A percentile compares a stretch with the other conserved stretches of the same genome.
phyloP scores from a whole-genome alignment of 2,329 filamentous ascomycete species.

The Alternaria viburni region DNA sequence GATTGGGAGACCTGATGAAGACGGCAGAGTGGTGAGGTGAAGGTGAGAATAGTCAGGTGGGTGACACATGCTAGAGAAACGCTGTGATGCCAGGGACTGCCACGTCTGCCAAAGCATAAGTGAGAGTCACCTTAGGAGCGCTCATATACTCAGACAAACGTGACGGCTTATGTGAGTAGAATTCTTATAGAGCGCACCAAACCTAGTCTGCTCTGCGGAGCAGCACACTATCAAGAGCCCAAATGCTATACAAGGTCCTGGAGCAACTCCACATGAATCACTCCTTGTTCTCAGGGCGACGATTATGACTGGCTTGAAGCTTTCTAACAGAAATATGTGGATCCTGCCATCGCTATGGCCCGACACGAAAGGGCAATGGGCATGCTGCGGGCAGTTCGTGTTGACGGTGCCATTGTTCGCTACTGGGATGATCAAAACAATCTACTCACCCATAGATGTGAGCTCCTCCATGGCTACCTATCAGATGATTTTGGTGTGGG shows the following conservation, averaged over 20 bases:
- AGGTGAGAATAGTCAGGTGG: not conserved
- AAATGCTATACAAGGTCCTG: rapidly evolving
- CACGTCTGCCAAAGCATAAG: not conserved
- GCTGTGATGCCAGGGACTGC: not conserved
- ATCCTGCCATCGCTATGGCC: not conserved
- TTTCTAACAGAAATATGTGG: not conserved
- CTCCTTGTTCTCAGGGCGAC: too few relatives aligned
- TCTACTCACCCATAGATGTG: too few relatives aligned
- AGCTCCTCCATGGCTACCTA: not conserved
- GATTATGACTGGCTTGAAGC: too few relatives aligned
- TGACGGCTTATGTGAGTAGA: not conserved
- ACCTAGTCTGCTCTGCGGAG: too few relatives aligned
- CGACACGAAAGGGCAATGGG: not conserved
- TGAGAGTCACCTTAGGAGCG: not conserved
- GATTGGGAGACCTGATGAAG: not conserved
- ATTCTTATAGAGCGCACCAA: not conserved
- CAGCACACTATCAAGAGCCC: not conserved
- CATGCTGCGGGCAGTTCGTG: not conserved
- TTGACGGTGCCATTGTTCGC: not conserved
- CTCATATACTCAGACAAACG: not conserved
- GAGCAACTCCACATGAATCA: not conserved
- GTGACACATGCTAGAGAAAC: not conserved
- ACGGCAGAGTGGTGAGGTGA: not conserved
- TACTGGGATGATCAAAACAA: too few relatives aligned
- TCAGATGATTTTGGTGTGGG: not conserved